Evolutionary conservation across 352 stramenopile genomes (phyloP).

Genomic region (Pythium sukuiense): DNA sequence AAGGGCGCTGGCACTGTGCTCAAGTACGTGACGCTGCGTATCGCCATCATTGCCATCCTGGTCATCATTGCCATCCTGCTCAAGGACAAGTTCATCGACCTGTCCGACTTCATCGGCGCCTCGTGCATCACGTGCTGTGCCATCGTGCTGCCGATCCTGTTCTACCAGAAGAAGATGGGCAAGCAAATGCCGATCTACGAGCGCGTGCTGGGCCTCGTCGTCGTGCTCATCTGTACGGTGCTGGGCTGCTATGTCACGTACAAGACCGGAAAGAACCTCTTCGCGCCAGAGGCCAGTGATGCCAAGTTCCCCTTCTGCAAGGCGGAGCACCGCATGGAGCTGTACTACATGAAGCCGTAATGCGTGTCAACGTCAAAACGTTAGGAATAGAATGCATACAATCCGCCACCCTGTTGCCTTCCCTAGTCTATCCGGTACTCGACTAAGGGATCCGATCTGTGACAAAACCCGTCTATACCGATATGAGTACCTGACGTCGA

Average conservation of each 20-base stretch:
- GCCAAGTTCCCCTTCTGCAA: constrained; percentile 31
- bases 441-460: neutral
- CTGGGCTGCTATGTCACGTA: constrained; percentile 23
- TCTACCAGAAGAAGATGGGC: constrained; percentile 73
- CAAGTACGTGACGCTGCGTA: constrained; percentile 41
- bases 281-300: constrained; percentile 28
- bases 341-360: constrained; percentile 21
- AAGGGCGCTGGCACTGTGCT: constrained; percentile 34
- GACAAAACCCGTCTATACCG: neutral
- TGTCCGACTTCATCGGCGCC: constrained; percentile 67
- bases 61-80: constrained; percentile 36
- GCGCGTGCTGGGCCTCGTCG: constrained; percentile 28
- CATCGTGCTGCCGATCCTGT: constrained; percentile 65
- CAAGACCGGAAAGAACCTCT: constrained; percentile 41
- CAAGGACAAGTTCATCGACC: constrained; percentile 62
- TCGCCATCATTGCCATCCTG: constrained; percentile 52
- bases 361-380: neutral
- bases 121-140: constrained; percentile 55
- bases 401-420: too few species aligned
- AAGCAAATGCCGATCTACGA: constrained; percentile 40
- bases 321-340: constrained; percentile 18
- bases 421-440: neutral
- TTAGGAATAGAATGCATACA: neutral
- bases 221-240: constrained; percentile 44
- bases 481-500: neutral